Evolutionary conservation across 306 rosid genomes (phyloP), one percentile per base, ranked within the genome.

Genomic region (Cercis canadensis): DNA sequence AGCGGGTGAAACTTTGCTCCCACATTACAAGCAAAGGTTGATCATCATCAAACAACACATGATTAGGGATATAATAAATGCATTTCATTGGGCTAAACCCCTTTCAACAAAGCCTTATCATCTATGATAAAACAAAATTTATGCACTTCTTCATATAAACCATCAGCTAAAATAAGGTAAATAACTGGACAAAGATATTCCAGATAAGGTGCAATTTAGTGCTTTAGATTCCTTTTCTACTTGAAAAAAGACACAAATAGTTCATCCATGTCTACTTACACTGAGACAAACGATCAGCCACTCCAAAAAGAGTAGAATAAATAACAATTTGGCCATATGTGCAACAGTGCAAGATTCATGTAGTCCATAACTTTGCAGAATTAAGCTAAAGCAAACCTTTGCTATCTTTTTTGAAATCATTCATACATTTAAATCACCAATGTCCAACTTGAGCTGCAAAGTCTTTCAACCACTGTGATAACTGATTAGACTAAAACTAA

Each of bases 11-110:
- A 24, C 29, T 24, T 24, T 24, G 1, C 29, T 24, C 29, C 29
- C 29, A 24, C 29, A 24, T 24, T 55, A 24, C 39, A 57, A 44
- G 52, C 19, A 45, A 65, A 45, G 21, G 16, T 31, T 67, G 46
- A 81, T 43, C 46, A 58, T 47, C 49, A 34, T 49, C 49, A 56
- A 32, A 18, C 55, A 52, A n/a, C 8, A 33, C 51, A 14, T 14
- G 19, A 57, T 15, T 17, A 32, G 33, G 37, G 57, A 72, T 19
- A 33, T 31, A 62, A 13, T 5, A 40, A 39, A 14, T 46, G 36
- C 4, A 64, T 52, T 2, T 54, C 40, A 54, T 39, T 41, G 1
- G 41, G 47, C 11, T 57, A 29, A 65, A 32, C 7, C 44, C 63
- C 58, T 32, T 11, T 11, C 50, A 51, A 57, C 32, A 24, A 19